Evolutionary conservation across 2,329 filamentous ascomycete genomes (phyloP).

Genomic region (Trichophyton rubrum): DNA sequence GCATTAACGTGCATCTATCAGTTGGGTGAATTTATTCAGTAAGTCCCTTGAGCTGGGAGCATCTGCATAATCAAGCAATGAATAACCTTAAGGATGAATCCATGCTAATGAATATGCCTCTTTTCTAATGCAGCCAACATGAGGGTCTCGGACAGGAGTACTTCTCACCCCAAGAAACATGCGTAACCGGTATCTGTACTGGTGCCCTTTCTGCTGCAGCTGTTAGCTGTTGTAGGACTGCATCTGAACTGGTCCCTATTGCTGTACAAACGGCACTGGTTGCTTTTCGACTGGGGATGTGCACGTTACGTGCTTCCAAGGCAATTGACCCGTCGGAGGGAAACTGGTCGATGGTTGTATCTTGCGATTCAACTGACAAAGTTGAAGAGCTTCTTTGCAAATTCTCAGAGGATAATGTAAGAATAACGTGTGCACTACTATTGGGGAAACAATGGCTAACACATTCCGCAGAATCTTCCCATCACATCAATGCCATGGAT

Average conservation of each 20-base stretch:
- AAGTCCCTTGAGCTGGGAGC: not conserved
- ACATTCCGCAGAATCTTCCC: not conserved
- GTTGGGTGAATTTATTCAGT: not conserved
- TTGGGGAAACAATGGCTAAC: not conserved
- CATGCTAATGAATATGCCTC: not conserved
- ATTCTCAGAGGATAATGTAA: not conserved
- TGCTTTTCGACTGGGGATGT: constrained; percentile 23
- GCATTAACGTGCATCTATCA: not conserved
- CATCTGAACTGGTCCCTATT: constrained; percentile 24
- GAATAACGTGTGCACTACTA: not conserved
- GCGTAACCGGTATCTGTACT: constrained; percentile 23
- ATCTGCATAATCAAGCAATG: not conserved
- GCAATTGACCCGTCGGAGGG: not conserved
- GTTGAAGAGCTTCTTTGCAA: not conserved
- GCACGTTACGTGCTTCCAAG: constrained; percentile 1
- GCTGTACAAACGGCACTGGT: constrained; percentile 26
- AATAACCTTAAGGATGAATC: not conserved
- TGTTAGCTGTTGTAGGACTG: constrained; percentile 19
- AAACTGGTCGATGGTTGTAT: constrained; percentile 2
- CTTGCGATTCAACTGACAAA: not conserved
- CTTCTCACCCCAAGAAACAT: not conserved
- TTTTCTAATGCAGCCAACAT: not conserved
- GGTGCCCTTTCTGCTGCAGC: constrained; percentile 24
- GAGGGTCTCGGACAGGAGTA: not conserved
- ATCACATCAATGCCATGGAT: not conserved